Evolutionary conservation across 441 rosid species (phyloP).

Genomic region (Pelargonium cotyledonis): DNA sequence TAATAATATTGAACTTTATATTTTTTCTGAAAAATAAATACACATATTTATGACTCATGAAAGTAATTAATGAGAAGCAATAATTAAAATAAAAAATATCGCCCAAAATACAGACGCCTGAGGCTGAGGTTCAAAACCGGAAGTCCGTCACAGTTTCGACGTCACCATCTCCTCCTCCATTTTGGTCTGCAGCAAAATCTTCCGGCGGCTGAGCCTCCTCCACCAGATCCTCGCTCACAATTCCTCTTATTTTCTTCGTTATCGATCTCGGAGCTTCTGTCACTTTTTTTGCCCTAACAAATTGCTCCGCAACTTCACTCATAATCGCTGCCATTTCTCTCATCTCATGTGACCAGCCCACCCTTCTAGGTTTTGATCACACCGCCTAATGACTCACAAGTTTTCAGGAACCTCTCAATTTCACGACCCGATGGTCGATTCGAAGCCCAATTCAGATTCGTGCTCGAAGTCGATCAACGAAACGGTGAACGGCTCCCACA

Average conservation of each 20-base stretch:
- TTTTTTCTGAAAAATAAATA: no score
- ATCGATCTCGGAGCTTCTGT: not conserved
- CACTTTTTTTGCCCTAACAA: not conserved
- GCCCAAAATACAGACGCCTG: no score
- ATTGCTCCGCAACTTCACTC: not conserved
- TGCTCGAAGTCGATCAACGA: slow-evolving; percentile 62
- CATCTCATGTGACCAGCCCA: no score
- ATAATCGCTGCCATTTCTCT: not conserved
- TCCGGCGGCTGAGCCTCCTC: not conserved
- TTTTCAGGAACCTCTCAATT: not conserved
- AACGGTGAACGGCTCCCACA: slow-evolving; percentile 77
- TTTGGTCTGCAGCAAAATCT: no score
- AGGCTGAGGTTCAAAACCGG: no score
- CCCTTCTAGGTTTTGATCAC: not conserved
- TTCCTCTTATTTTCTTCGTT: not conserved
- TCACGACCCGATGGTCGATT: not conserved
- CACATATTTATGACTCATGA: no score
- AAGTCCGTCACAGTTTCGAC: no score
- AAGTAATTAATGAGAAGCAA: no score
- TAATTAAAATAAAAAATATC: no score
- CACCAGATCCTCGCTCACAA: not conserved
- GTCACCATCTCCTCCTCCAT: no score
- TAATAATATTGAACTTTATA: no score
- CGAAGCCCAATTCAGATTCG: not conserved
- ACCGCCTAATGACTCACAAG: not conserved